Base-by-base conservation (phyloP, 352 stramenopile species). In the Pythium oligandrum region DNA sequence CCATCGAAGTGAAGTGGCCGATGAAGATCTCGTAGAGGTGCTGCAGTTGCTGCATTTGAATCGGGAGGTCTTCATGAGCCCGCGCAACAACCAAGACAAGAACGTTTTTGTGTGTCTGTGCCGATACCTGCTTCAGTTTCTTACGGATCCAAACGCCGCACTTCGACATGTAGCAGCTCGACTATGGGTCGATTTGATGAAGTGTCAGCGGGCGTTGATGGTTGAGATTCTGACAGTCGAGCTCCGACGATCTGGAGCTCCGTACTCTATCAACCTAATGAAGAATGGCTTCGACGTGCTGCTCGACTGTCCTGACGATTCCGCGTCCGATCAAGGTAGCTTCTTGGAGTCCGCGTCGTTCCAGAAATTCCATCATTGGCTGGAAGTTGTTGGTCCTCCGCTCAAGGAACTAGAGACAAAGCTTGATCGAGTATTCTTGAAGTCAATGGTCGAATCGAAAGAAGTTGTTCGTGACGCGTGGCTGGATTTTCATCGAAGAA, bases 221-320 rank as follows among this genome's bases (percentile, higher is more conserved):
- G 51, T 60, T 34, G 73, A 86, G 26, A 35, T 88, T 43, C 61
- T 90, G 8, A 88, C 73, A 4, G 64, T 90, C 1, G 78, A 88
- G 38, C 84, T 90, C 48, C 70, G 75, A 8, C 72, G 71, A 53
- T 48, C 72, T 0, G 63, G 62, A 2, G 58, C 75, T 3, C 65
- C 71, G 6, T 90, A 90, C 59, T 78, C 78, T 3, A 68, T 90
- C 35, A 88, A 90, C 44, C 48, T 90, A 57, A 84, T 88, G 69
- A 90, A 90, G 54, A 88, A 82, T 37, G 80, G 80, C 0, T 90
- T 90, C 53, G 78, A 90, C 8, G 62, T 71, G 5, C 52, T 90
- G 6, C 59, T 87, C 7, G 65, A 84, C 17, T 78, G 61, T 11
- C 39, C 59, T 8, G 44, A 44, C 31, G 6, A 37, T 26, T 35